Evolutionary conservation across 23 red algal species (phyloP), one percentile per base, ranked within the genome.

Genomic region (Gracilaria vermiculophylla): DNA sequence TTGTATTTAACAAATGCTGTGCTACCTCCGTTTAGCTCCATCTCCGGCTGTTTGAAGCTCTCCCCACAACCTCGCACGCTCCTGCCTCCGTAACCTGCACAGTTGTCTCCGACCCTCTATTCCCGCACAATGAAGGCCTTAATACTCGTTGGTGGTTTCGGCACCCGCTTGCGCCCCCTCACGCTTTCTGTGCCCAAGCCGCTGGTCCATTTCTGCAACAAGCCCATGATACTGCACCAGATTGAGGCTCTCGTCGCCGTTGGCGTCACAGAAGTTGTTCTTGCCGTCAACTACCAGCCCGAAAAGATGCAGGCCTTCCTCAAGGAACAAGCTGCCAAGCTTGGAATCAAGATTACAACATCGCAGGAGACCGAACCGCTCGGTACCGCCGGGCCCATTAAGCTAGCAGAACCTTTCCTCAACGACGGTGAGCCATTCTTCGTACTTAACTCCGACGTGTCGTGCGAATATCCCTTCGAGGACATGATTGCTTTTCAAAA

Each of bases 351-450:
- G 53, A 99, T 99, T 64, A 95, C 97, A 60, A 93, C 85, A 14
- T 95, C 93, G 33, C 76, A 81, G 74, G 97, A 99, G 76, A 70
- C 57, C 14, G 97, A 99, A 85, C 97, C 97, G 44, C 81, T 99
- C 34, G 97, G 87, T 57, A 99, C 97, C 17, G 97, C 97, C 14
- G 97, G 97, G 8, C 97, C 97, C 25, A 85, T 99, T 79, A 99
- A 99, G 81, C 88, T 99, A 5, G 97, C 97, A 16, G 92, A 99
- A 47, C 60, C 90, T 16, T 87, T 92, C 43, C 89, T 99, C 24
- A 94, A 95, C 71, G 97, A 99, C 49, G 90, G 92, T 43, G 97
- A 99, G 89, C 97, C 97, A 1, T 99, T 99, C 82, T 99, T 99
- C 61, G 97, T 99, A 25, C 84, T 99, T 36, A 99, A 99, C 57